phyloP scores from a whole-genome alignment of 441 rosid species.

The Pelargonium fulgidum region DNA sequence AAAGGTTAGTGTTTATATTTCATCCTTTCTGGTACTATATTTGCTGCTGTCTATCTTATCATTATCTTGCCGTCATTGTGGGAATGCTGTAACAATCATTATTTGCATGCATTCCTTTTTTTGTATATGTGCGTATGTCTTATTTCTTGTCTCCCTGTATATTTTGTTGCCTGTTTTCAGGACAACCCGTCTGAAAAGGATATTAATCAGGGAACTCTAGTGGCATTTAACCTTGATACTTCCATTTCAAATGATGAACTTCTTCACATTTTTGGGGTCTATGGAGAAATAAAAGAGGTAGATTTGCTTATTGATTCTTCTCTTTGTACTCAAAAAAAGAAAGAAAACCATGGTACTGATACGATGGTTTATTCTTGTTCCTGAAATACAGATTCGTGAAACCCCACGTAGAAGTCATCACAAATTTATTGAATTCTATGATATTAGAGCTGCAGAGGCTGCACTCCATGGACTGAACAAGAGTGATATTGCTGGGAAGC shows the following conservation, averaged over 20 bases:
- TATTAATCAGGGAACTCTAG: constrained; percentile 45
- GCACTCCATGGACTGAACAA: constrained; percentile 39
- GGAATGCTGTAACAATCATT: background rate
- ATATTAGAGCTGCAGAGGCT: constrained; percentile 54
- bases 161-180: constrained; percentile 26
- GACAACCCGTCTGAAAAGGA: constrained; percentile 48
- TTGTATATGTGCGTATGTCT: constrained; percentile 9
- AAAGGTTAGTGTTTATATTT: constrained; percentile 30
- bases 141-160: constrained; percentile 2
- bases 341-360: background rate
- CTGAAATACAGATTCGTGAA: constrained; percentile 41
- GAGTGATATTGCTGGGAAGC: constrained; percentile 44
- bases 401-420: constrained; percentile 36
- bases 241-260: constrained; percentile 50
- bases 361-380: constrained; percentile 12
- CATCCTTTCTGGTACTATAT: constrained; percentile 3
- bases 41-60: constrained; percentile 10
- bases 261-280: constrained; percentile 38
- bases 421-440: constrained; percentile 49
- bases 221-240: constrained; percentile 39
- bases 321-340: background rate
- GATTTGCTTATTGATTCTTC: constrained; percentile 13
- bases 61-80: background rate
- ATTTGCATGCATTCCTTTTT: constrained; percentile 6
- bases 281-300: constrained; percentile 57